Evolutionary conservation across 1,284 basidiomycete genomes (phyloP).

Genomic region (Sanghuangporus baumii): DNA sequence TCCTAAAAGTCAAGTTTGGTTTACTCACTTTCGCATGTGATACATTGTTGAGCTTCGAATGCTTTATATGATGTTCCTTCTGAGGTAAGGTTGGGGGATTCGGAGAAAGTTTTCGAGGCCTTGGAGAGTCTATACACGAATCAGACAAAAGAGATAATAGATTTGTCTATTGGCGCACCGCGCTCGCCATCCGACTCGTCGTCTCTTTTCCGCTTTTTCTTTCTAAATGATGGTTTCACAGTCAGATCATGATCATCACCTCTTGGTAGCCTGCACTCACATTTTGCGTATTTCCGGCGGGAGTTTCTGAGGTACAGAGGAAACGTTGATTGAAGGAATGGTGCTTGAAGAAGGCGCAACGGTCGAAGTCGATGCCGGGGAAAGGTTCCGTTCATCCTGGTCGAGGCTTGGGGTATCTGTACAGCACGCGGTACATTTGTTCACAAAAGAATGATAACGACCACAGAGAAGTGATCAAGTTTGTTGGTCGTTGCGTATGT

Average conservation of each 20-base stretch:
- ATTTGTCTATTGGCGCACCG: conserved; percentile 31
- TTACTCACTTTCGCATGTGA: conserved; percentile 46
- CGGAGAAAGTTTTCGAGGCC: conserved; percentile 55
- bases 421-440: background rate
- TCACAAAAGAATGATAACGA: background rate
- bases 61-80: conserved; percentile 44
- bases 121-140: conserved; percentile 37
- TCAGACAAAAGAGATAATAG: background rate
- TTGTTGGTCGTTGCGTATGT: background rate
- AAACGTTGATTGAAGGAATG: conserved; percentile 18
- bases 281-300: conserved; percentile 19
- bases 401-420: conserved; percentile 18
- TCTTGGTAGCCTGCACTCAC: conserved; percentile 21
- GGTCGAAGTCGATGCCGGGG: conserved; percentile 9
- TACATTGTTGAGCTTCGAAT: conserved; percentile 36
- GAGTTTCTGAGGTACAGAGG: conserved; percentile 23
- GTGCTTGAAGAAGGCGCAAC: conserved; percentile 20
- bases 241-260: conserved; percentile 19
- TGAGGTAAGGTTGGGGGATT: conserved; percentile 28
- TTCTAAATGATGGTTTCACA: conserved; percentile 21
- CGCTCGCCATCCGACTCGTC: conserved; percentile 69
- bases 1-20: background rate
- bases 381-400: conserved; percentile 16
- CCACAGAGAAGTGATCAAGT: background rate
- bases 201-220: conserved; percentile 77